phyloP scores from a whole-genome alignment of 2,329 filamentous ascomycete genomes.

The Emmonsia crescens region DNA sequence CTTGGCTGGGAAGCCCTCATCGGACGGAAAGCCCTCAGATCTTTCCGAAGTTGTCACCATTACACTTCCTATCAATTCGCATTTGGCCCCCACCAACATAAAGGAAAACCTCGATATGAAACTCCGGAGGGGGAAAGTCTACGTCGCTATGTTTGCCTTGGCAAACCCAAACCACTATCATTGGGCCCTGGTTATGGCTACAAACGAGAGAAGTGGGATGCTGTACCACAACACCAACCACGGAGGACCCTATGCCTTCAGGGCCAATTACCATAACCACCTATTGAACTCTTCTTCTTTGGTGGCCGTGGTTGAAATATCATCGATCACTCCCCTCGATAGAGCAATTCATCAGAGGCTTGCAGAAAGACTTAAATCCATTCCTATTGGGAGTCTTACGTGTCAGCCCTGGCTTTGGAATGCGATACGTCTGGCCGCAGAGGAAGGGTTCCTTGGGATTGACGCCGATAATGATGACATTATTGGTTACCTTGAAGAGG shows the following conservation, averaged over 20 bases:
- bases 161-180: background rate
- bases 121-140: background rate
- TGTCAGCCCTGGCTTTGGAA: background rate
- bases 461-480: too few relatives aligned
- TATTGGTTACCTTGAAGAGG: too few relatives aligned
- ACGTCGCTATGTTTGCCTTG: background rate
- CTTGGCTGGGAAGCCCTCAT: background rate
- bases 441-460: background rate
- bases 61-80: background rate
- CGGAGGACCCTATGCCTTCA: background rate
- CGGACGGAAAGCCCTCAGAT: background rate
- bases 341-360: background rate
- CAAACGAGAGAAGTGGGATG: background rate
- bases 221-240: background rate
- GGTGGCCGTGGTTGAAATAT: background rate
- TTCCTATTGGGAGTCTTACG: background rate
- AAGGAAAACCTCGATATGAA: constrained; percentile 9
- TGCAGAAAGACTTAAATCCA: background rate
- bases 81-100: background rate
- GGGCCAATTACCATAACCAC: background rate
- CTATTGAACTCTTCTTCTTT: background rate
- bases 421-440: background rate
- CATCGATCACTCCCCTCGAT: background rate
- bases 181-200: background rate
- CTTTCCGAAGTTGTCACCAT: background rate